Conservation (phyloP, 2,329 filamentous ascomycete genomes). For the Nectriaceae sp. region DNA sequence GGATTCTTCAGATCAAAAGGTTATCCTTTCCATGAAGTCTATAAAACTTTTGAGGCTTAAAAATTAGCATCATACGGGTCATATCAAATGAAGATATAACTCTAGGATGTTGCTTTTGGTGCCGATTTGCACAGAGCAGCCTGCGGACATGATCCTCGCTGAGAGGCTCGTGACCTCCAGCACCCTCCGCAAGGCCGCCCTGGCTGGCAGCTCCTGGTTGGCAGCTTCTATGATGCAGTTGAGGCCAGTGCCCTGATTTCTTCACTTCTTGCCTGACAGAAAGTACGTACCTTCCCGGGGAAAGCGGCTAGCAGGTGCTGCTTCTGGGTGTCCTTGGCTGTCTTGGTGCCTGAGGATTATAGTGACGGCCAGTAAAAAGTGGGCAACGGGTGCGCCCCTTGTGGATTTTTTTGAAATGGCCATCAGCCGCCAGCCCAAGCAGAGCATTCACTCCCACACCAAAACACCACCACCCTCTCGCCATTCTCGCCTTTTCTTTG, state of each 20-base stretch:
- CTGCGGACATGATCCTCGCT: background rate
- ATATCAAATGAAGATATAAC: background rate
- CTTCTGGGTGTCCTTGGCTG: too few species aligned
- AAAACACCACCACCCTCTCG: constrained; percentile 22
- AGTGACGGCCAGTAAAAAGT: background rate
- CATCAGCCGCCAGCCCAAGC: constrained; percentile 5
- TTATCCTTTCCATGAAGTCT: too few species aligned
- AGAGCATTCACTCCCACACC: constrained; percentile 22
- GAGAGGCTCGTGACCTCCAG: background rate
- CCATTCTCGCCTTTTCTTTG: constrained; percentile 29
- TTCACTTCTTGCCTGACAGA: background rate
- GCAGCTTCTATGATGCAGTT: background rate
- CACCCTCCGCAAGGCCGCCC: background rate
- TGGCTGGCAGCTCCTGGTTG: too few species aligned
- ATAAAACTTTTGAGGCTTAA: too few species aligned
- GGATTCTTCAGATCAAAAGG: too few species aligned
- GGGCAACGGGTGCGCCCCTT: constrained; percentile 5
- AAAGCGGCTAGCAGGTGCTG: background rate
- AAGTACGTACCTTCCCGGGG: background rate
- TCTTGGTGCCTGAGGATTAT: constrained; percentile 14
- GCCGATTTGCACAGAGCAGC: background rate
- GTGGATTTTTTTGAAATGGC: constrained; percentile 19
- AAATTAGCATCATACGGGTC: background rate
- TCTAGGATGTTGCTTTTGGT: background rate
- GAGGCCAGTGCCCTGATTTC: background rate